Evolutionary conservation across 768 basidiomycete species (phyloP).

Genomic region (Phylloporus sp.): DNA sequence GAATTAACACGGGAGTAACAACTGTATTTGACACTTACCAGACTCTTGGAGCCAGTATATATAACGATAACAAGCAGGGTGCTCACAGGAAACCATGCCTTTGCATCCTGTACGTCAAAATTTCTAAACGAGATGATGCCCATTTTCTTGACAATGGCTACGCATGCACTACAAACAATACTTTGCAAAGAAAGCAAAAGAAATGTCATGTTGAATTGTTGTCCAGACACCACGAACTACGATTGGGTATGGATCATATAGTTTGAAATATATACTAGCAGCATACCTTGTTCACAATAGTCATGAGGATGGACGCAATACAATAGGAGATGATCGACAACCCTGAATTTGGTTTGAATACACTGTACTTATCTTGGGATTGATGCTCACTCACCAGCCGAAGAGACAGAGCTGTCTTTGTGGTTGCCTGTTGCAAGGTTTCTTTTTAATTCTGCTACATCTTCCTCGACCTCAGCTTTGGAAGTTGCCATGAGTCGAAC

Average conservation of each 20-base stretch:
- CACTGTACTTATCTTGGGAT: not conserved
- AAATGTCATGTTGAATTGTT: conserved; percentile 95
- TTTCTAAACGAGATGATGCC: conserved; percentile 82
- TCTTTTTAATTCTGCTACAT: conserved; percentile 53
- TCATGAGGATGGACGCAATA: conserved; percentile 92
- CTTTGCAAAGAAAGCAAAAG: conserved; percentile 90
- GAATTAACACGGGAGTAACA: not conserved
- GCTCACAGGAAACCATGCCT: conserved; percentile 93
- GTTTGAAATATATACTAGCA: not conserved
- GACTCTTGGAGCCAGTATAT: conserved; percentile 95
- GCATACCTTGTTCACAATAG: conserved; percentile 89
- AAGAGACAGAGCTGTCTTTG: conserved; percentile 18
- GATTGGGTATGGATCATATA: conserved; percentile 2
- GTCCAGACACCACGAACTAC: conserved; percentile 93
- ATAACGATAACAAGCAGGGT: conserved; percentile 90
- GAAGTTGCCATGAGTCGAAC: conserved; percentile 12
- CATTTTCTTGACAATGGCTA: conserved; percentile 64
- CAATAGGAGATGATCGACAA: conserved; percentile 88
- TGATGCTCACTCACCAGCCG: conserved; percentile 20
- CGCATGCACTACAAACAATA: conserved; percentile 78
- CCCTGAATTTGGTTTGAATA: conserved; percentile 40
- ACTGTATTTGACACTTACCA: conserved; percentile 54
- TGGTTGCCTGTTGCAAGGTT: conserved; percentile 40
- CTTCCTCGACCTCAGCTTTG: conserved; percentile 28
- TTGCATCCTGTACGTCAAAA: conserved; percentile 81